These are phyloP conservation scores for Linanthus parryae DNA, from an alignment of 148 eudicot species.

Conservation along the genomic window DNA sequence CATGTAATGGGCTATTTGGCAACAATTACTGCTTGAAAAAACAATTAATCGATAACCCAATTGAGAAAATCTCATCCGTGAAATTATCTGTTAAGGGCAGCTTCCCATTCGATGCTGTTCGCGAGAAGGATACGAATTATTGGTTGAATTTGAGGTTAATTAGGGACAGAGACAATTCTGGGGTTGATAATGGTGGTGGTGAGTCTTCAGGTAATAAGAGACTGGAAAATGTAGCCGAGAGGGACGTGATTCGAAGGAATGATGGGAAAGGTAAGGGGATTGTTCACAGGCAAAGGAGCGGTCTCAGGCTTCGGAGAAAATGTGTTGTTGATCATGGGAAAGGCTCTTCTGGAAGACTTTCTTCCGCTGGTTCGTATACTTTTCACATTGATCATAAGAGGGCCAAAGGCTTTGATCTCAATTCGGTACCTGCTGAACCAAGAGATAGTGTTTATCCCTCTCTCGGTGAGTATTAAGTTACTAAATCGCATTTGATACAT, in stretches of 20 bases:
- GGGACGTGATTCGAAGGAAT: conserved; percentile 19
- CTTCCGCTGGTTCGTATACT: conserved; percentile 27
- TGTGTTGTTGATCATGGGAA: conserved; percentile 28
- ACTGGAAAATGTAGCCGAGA: conserved; percentile 16
- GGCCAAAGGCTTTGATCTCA: conserved; percentile 17
- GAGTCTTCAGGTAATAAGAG: conserved; percentile 36
- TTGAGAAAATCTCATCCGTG: conserved; percentile 41
- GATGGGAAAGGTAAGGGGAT: conserved; percentile 50
- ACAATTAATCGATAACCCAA: conserved; percentile 46
- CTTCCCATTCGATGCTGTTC: conserved; percentile 54
- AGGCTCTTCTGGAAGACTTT: conserved; percentile 21
- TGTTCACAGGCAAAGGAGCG: conserved; percentile 33
- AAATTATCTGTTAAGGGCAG: conserved; percentile 38
- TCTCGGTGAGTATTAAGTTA: too few relatives aligned
- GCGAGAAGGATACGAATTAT: conserved; percentile 19
- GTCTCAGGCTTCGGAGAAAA: conserved; percentile 39
- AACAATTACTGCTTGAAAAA: conserved; percentile 34
- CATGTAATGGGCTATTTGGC: conserved; percentile 49
- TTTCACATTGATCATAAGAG: conserved; percentile 21
- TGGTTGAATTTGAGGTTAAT: conserved; percentile 32
- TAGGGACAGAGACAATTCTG: conserved; percentile 19
- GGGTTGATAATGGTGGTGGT: conserved; percentile 34
- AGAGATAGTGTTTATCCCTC: too few relatives aligned
- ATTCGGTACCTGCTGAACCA: too few relatives aligned
- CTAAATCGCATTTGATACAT: too few relatives aligned